A percentile compares a stretch with the other conserved stretches of the same genome.
Conservation (phyloP, 2,329 filamentous ascomycete species). For the Lasiodiplodia citricola region DNA sequence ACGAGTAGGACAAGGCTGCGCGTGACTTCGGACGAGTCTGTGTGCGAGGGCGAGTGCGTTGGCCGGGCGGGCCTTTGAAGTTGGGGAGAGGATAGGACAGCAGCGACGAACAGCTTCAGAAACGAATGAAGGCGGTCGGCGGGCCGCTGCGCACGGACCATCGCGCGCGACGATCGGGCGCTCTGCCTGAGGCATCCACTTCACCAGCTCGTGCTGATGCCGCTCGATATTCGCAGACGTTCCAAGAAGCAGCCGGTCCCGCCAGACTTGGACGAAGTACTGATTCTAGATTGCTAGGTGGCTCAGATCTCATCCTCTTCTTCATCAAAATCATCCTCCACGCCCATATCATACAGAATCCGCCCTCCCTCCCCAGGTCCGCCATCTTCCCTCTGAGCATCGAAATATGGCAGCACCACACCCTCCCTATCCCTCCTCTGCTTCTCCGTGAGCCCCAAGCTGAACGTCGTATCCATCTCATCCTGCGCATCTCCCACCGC, state of each 20-base stretch:
- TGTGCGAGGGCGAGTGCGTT: neutral
- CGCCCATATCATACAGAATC: slow-evolving; percentile 95
- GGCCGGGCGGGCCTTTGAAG: neutral
- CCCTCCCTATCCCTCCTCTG: slow-evolving; percentile 85
- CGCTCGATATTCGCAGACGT: too few species aligned
- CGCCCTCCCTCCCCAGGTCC: slow-evolving; percentile 79
- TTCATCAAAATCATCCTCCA: slow-evolving; percentile 95
- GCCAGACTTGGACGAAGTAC: neutral
- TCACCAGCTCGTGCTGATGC: neutral
- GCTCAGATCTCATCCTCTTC: slow-evolving; percentile 82
- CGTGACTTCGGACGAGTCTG: neutral
- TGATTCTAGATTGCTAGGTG: neutral
- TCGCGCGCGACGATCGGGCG: neutral
- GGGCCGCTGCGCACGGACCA: neutral
- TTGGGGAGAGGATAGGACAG: neutral
- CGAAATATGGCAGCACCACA: slow-evolving; percentile 93
- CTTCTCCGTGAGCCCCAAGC: slow-evolving; percentile 85
- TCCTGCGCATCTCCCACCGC: slow-evolving; percentile 37
- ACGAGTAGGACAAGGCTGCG: neutral
- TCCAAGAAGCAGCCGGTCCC: neutral
- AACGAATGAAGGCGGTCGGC: slow-evolving; percentile 1
- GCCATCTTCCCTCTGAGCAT: slow-evolving; percentile 79
- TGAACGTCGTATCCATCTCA: slow-evolving; percentile 73
- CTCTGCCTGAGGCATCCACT: neutral
- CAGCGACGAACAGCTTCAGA: neutral